These are phyloP conservation scores for Diaporthe amygdali DNA, from an alignment of 2,329 filamentous ascomycete species.

Conservation along the genomic window DNA sequence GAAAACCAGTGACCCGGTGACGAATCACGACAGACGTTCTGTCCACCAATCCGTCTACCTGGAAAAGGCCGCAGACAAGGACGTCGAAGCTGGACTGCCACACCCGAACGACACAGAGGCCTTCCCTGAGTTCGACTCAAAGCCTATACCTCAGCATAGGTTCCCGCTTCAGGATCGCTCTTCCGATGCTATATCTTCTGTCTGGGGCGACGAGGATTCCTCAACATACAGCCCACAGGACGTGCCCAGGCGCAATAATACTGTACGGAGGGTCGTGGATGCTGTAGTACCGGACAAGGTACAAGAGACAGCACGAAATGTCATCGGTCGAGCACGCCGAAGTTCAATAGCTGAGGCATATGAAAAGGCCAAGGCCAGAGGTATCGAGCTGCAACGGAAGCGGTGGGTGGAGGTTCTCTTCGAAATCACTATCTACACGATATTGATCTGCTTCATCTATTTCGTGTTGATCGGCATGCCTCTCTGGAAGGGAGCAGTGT, in stretches of 20 bases:
- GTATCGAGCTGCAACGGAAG: slow-evolving; percentile 27
- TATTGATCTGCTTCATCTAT: slow-evolving; percentile 45
- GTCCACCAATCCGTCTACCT: neutral
- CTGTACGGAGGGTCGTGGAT: slow-evolving; percentile 9
- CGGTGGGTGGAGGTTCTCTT: slow-evolving; percentile 30
- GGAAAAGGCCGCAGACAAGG: neutral
- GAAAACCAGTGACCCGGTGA: neutral
- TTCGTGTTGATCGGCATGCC: slow-evolving; percentile 51
- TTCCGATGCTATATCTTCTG: neutral
- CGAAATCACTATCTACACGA: slow-evolving; percentile 27
- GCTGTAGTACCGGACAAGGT: slow-evolving; percentile 17
- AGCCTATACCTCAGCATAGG: neutral
- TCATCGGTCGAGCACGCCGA: neutral
- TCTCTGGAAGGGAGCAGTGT: slow-evolving; percentile 50
- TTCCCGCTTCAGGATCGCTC: neutral
- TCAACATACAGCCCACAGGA: neutral
- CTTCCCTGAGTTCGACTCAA: neutral
- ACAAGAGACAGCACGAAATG: slow-evolving; percentile 15
- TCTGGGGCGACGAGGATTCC: neutral
- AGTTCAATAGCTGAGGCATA: slow-evolving; percentile 24
- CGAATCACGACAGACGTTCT: neutral
- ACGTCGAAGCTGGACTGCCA: neutral
- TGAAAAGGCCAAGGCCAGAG: slow-evolving; percentile 27
- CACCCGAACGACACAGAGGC: neutral
- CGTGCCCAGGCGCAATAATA: neutral